Evolutionary conservation across 2,329 filamentous ascomycete species (phyloP).

Genomic region (Fusarium domesticum): DNA sequence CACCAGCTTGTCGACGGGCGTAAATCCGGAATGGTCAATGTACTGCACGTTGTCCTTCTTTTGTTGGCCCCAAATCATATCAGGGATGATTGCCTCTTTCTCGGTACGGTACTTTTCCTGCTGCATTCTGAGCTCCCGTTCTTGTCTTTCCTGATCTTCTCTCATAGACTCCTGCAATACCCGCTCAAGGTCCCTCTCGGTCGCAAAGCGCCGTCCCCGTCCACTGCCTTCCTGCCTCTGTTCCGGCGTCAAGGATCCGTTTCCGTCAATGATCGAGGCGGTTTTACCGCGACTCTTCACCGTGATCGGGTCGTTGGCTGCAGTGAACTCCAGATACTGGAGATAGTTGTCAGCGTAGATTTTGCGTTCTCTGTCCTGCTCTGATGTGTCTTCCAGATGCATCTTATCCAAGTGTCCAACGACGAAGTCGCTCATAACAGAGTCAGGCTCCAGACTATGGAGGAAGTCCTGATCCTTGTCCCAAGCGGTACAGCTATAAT

Average conservation of each 20-base stretch:
- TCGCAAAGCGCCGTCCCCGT: conserved; percentile 57
- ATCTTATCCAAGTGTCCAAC: conserved; percentile 44
- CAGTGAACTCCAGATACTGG: conserved; percentile 53
- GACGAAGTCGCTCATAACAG: conserved; percentile 45
- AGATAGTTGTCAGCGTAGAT: conserved; percentile 49
- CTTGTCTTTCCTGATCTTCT: conserved; percentile 67
- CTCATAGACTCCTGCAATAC: conserved; percentile 69
- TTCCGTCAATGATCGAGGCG: conserved; percentile 36
- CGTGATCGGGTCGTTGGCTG: conserved; percentile 53
- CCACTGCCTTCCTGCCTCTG: conserved; percentile 56
- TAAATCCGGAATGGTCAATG: conserved; percentile 62
- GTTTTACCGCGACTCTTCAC: conserved; percentile 54
- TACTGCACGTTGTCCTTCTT: conserved; percentile 59
- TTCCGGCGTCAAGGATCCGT: conserved; percentile 46
- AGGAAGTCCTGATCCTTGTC: conserved; percentile 46
- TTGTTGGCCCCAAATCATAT: conserved; percentile 63
- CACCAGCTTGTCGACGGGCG: conserved; percentile 64
- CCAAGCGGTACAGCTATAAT: conserved; percentile 47
- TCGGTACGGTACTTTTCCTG: conserved; percentile 71
- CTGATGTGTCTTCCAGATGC: conserved; percentile 33
- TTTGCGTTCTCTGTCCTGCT: conserved; percentile 40
- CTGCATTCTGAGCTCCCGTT: conserved; percentile 61
- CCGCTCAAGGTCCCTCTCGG: conserved; percentile 70
- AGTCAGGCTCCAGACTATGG: conserved; percentile 39
- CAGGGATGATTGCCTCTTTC: conserved; percentile 72